A percentile compares a stretch with the other conserved stretches of the same genome.
These are phyloP conservation scores for Aspergillus hortae DNA, from an alignment of 2,329 filamentous ascomycete species.

Conservation along the genomic window DNA sequence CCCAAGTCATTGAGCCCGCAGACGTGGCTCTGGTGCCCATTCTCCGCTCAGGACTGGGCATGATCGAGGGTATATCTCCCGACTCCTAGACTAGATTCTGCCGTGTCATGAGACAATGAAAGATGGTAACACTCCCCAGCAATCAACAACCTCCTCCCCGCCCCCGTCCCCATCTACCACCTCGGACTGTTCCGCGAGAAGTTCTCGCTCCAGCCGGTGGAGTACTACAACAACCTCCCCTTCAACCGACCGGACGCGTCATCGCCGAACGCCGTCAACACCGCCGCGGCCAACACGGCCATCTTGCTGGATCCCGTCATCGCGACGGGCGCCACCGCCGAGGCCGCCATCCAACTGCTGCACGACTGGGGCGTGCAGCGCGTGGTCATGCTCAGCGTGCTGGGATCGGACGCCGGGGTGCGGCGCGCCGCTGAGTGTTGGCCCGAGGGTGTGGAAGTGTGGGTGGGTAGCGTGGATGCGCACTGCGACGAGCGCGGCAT, in stretches of 20 bases:
- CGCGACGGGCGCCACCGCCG: conserved; percentile 85
- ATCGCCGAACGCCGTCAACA: conserved; percentile 30
- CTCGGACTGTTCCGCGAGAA: conserved; percentile 93
- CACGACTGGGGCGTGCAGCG: conserved; percentile 86
- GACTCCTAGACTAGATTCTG: background rate
- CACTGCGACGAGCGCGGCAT: conserved; percentile 73
- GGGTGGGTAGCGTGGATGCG: conserved; percentile 75
- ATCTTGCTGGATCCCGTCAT: conserved; percentile 90
- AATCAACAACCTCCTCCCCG: conserved; percentile 76
- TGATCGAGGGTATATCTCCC: conserved; percentile 68
- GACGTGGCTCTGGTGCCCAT: conserved; percentile 83
- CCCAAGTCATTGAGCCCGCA: conserved; percentile 59
- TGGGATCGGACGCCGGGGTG: conserved; percentile 72
- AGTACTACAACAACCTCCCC: conserved; percentile 97
- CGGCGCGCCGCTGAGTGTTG: conserved; percentile 69
- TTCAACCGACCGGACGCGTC: conserved; percentile 47
- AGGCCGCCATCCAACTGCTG: conserved; percentile 83
- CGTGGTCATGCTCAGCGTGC: conserved; percentile 71
- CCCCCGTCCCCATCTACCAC: conserved; percentile 80
- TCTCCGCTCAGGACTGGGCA: conserved; percentile 83
- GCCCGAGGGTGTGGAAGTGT: conserved; percentile 61
- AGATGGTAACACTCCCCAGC: conserved; percentile 41
- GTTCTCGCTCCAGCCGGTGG: conserved; percentile 79
- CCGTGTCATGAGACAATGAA: conserved; percentile 8
- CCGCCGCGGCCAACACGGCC: conserved; percentile 59